Percentiles rank a stretch among this genome's conserved stretches.
phyloP scores from a whole-genome alignment of 2,329 filamentous ascomycete species.

The Aspergillus neotritici region DNA sequence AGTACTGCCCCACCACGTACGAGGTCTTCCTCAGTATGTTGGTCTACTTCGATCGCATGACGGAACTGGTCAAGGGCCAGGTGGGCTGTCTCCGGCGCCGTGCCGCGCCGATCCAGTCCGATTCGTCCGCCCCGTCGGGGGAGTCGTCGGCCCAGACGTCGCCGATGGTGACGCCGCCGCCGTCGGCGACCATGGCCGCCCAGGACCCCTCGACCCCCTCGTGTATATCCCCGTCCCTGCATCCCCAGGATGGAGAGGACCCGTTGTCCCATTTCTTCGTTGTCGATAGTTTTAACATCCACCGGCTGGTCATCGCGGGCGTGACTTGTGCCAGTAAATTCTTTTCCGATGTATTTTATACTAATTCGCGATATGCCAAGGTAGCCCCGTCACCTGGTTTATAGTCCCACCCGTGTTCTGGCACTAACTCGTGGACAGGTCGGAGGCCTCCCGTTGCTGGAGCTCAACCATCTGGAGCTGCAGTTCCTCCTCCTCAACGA shows the following conservation, averaged over 20 bases:
- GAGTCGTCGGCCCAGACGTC: conserved; percentile 18
- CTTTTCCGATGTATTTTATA: conserved; percentile 98
- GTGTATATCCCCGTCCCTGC: conserved; percentile 29
- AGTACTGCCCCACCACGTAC: conserved; percentile 97
- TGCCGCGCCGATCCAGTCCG: conserved; percentile 12
- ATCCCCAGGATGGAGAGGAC: conserved; percentile 42
- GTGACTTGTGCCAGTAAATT: conserved; percentile 99
- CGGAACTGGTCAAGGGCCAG: conserved; percentile 79
- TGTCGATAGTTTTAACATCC: conserved; percentile 98
- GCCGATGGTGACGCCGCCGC: conserved; percentile 34
- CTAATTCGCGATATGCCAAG: conserved; percentile 98
- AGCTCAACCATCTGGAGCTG: conserved; percentile 92
- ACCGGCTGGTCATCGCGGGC: conserved; percentile 89
- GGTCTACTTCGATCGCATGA: conserved; percentile 99
- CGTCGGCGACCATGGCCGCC: conserved; percentile 29
- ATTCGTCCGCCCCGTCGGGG: conserved; percentile 15
- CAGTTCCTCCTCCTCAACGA: conserved; percentile 96
- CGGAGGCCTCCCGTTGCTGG: conserved; percentile 81
- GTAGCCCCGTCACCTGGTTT: conserved; percentile 47
- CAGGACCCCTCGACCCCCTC: conserved; percentile 30
- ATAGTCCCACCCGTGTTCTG: background rate
- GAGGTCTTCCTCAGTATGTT: conserved; percentile 93
- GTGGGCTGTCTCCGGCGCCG: conserved; percentile 52
- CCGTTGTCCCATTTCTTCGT: conserved; percentile 73
- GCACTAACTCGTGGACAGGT: conserved; percentile 54